phyloP scores from a whole-genome alignment of 108 stramenopile genomes.

The Chaetoceros muelleri region DNA sequence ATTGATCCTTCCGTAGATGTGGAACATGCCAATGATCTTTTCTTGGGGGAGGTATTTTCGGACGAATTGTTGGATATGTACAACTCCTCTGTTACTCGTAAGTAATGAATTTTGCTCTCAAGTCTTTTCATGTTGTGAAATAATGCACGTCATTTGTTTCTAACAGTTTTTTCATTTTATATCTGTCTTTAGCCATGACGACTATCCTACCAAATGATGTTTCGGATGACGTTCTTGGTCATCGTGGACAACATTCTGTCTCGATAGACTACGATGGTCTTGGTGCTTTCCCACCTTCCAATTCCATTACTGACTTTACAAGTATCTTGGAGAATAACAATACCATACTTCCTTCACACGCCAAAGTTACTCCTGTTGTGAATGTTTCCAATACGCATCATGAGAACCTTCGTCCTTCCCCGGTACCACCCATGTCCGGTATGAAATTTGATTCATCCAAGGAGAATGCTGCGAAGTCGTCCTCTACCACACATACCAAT shows the following conservation, averaged over 20 bases:
- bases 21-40: conserved; percentile 38
- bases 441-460: not conserved
- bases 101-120: conserved; percentile 12
- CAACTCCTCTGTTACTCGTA: conserved; percentile 42
- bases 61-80: conserved; percentile 80
- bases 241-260: not conserved
- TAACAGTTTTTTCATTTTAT: too few species aligned
- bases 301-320: conserved; percentile 46
- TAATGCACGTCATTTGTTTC: not conserved
- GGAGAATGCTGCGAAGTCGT: not conserved
- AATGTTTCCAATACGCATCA: not conserved
- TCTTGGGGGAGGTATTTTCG: conserved; percentile 65
- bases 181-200: not conserved
- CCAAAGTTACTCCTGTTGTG: not conserved
- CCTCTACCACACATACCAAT: too few species aligned
- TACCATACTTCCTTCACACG: not conserved
- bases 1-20: not conserved
- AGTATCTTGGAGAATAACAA: conserved; percentile 9
- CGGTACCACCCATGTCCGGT: conserved; percentile 3
- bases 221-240: not conserved
- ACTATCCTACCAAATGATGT: not conserved
- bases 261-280: conserved; percentile 32
- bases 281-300: conserved; percentile 45
- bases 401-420: not conserved
- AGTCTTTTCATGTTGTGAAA: not conserved